Evolutionary conservation across 495 filamentous ascomycete genomes (phyloP).

Genomic region (Parathielavia appendiculata): DNA sequence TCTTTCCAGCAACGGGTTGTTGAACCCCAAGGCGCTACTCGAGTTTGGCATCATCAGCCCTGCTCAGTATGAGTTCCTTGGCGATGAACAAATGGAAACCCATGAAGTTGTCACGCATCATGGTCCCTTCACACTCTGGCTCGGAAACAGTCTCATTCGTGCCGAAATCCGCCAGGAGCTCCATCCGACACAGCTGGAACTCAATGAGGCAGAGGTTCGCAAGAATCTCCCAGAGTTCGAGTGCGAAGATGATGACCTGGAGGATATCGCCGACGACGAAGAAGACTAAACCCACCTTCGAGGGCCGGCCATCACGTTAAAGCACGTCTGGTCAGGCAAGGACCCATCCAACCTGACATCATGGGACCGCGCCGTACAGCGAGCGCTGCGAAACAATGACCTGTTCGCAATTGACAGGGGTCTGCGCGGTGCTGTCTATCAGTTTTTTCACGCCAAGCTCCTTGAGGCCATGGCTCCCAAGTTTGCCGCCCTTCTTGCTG

Average conservation of each 20-base stretch:
- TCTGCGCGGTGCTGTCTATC: constrained; percentile 39
- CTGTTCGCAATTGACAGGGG: constrained; percentile 33
- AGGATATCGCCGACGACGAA: constrained; percentile 39
- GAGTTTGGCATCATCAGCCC: constrained; percentile 54
- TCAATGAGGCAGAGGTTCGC: constrained; percentile 25
- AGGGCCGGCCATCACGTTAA: constrained; percentile 31
- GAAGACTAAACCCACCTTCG: constrained; percentile 34
- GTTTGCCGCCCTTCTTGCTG: constrained; percentile 29
- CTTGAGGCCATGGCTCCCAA: constrained; percentile 21
- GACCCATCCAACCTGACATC: constrained; percentile 15
- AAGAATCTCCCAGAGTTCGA: constrained; percentile 31
- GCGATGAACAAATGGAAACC: constrained; percentile 51
- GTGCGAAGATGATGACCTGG: constrained; percentile 35
- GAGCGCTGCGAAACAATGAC: constrained; percentile 18
- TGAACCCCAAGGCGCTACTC: constrained; percentile 45
- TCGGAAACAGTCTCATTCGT: constrained; percentile 46
- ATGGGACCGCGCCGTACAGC: constrained; percentile 17
- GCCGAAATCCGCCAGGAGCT: constrained; percentile 18
- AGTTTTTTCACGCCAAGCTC: constrained; percentile 34
- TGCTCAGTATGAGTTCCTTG: constrained; percentile 58
- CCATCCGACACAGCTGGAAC: constrained; percentile 22
- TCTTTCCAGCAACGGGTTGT: constrained; percentile 48
- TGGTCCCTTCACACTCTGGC: constrained; percentile 57
- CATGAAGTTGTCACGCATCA: constrained; percentile 27
- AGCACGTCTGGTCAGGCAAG: constrained; percentile 37